phyloP scores from a whole-genome alignment of 2,329 filamentous ascomycete genomes.

The Emergomyces pasteurianus region DNA sequence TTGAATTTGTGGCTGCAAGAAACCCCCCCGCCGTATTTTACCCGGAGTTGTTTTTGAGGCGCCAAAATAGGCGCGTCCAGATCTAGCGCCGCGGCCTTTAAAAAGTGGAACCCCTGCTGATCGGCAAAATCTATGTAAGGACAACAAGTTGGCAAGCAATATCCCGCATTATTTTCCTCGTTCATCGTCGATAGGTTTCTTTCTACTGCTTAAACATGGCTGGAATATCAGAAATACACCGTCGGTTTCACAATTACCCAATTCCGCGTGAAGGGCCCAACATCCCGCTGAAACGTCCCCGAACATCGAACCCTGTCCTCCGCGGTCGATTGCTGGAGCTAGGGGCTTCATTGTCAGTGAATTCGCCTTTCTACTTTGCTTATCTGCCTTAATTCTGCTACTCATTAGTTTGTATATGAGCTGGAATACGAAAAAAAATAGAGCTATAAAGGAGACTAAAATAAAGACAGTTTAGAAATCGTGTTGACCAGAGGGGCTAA shows the following conservation, averaged over 20 bases:
- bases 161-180: too few species aligned
- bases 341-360: constrained; percentile 48
- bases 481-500: neutral
- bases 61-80: too few species aligned
- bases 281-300: constrained; percentile 36
- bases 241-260: constrained; percentile 26
- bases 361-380: neutral
- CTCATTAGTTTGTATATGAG: neutral
- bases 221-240: neutral
- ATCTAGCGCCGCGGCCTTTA: too few species aligned
- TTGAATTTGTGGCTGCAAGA: too few species aligned
- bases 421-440: neutral
- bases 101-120: too few species aligned
- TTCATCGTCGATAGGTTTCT: neutral
- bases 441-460: neutral
- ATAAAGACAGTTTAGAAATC: neutral
- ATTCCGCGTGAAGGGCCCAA: constrained; percentile 27
- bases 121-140: too few species aligned
- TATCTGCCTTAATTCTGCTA: neutral
- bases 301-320: constrained; percentile 57
- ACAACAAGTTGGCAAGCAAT: too few species aligned
- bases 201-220: neutral
- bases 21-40: too few species aligned
- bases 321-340: constrained; percentile 53
- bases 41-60: too few species aligned